phyloP scores from a whole-genome alignment of 164 flowering plant genomes.

The Santalum album region DNA sequence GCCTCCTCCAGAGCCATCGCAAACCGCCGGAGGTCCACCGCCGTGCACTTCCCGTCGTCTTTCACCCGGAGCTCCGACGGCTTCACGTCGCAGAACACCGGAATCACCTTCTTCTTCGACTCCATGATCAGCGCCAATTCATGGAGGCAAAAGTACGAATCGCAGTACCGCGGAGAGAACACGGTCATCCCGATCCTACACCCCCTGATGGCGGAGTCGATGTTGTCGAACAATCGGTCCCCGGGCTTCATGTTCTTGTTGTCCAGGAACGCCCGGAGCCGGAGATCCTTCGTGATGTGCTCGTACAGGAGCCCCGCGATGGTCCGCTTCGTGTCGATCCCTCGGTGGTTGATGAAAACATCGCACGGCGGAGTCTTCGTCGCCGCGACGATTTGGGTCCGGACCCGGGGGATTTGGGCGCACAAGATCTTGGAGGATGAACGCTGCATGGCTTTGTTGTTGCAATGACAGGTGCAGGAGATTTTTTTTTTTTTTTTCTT shows the following conservation, averaged over 20 bases:
- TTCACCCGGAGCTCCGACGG: slow-evolving; percentile 48
- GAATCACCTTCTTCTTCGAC: slow-evolving; percentile 43
- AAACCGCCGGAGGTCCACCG: slow-evolving; percentile 28
- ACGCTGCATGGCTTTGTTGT: not conserved
- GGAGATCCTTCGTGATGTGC: slow-evolving; percentile 15
- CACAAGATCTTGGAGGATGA: not conserved
- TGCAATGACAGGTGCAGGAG: no score
- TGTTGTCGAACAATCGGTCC: slow-evolving; percentile 40
- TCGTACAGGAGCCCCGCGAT: slow-evolving; percentile 41
- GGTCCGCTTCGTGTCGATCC: slow-evolving; percentile 43
- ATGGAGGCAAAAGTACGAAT: slow-evolving; percentile 60
- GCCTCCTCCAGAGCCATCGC: slow-evolving; percentile 50
- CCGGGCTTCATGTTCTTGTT: slow-evolving; percentile 63
- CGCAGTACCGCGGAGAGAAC: slow-evolving; percentile 58
- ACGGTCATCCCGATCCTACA: slow-evolving; percentile 49
- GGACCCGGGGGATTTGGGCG: not conserved
- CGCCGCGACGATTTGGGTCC: not conserved
- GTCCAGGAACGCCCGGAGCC: slow-evolving; percentile 46
- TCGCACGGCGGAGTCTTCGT: slow-evolving; percentile 22
- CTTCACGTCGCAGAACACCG: slow-evolving; percentile 51
- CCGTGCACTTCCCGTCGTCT: slow-evolving; percentile 17
- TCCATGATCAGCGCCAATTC: slow-evolving; percentile 53
- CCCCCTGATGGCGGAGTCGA: slow-evolving; percentile 25
- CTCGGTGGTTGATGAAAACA: slow-evolving; percentile 60
- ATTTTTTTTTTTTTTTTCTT: no score